phyloP scores from a whole-genome alignment of 768 basidiomycete species.

The Tylopilus rubrobrunneus region DNA sequence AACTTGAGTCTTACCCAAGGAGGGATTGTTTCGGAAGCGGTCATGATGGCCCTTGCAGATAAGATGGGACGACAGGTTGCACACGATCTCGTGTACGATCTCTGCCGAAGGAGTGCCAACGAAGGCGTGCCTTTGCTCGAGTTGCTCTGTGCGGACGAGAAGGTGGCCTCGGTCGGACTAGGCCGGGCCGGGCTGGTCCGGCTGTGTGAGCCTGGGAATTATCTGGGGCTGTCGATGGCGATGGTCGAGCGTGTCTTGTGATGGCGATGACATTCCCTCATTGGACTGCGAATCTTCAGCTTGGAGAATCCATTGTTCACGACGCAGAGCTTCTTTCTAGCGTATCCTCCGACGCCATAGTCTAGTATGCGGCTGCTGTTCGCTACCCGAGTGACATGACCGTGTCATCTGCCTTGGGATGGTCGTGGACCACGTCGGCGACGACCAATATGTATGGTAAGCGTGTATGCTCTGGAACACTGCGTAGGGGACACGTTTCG shows the following conservation, averaged over 20 bases:
- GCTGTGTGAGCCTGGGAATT: constrained; percentile 38
- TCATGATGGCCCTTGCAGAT: constrained; percentile 45
- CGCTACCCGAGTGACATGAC: background rate
- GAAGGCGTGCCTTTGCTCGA: constrained; percentile 32
- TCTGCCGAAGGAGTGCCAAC: constrained; percentile 32
- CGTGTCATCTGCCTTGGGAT: background rate
- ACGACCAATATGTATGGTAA: background rate
- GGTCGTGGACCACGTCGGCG: background rate
- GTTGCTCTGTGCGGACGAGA: constrained; percentile 28
- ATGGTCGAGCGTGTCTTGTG: constrained; percentile 22
- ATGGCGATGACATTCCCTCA: constrained; percentile 1
- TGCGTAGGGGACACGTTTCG: background rate
- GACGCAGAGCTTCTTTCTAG: constrained; percentile 2
- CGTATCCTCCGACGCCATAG: too few relatives aligned
- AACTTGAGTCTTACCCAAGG: constrained; percentile 40
- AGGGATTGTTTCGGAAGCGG: constrained; percentile 41
- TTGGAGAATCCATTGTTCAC: background rate
- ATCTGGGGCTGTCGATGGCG: constrained; percentile 34
- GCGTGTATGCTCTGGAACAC: background rate
- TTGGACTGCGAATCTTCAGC: constrained; percentile 1
- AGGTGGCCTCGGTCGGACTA: constrained; percentile 24
- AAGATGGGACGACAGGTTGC: constrained; percentile 42
- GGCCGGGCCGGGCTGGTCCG: constrained; percentile 23
- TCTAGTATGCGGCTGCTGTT: background rate
- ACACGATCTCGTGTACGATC: constrained; percentile 42